Percentiles rank a stretch among this genome's conserved stretches.
Conservation (phyloP, 192 early-diverging fungal species). For the Podochytrium sp. region DNA sequence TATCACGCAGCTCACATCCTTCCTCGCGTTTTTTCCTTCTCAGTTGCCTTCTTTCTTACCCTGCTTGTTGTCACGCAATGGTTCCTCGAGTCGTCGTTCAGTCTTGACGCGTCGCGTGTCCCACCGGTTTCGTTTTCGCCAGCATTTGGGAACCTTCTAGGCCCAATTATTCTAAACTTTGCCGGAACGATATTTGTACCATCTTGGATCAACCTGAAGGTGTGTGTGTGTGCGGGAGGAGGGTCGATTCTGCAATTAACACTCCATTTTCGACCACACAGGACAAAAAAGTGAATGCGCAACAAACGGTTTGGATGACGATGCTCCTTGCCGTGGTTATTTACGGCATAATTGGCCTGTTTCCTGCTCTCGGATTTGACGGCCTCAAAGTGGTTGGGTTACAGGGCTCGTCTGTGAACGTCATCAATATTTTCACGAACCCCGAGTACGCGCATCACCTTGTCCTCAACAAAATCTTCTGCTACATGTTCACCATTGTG, state of each 20-base stretch:
- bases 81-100: constrained; percentile 36
- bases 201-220: constrained; percentile 65
- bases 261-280: constrained; percentile 19
- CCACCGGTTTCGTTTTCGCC: constrained; percentile 32
- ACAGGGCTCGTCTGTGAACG: background rate
- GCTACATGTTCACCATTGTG: constrained; percentile 50
- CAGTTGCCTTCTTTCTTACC: constrained; percentile 49
- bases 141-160: constrained; percentile 41
- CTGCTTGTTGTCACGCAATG: constrained; percentile 48
- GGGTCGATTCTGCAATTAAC: background rate
- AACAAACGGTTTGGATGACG: constrained; percentile 51
- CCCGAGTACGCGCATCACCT: constrained; percentile 20
- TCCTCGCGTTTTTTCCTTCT: background rate
- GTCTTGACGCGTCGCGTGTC: constrained; percentile 27
- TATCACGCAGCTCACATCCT: background rate
- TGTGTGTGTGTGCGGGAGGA: background rate
- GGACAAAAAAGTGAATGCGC: constrained; percentile 53
- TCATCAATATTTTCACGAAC: constrained; percentile 39
- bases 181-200: constrained; percentile 57
- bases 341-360: constrained; percentile 51
- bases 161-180: constrained; percentile 58
- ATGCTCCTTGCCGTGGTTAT: constrained; percentile 37
- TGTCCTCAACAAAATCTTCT: constrained; percentile 42
- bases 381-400: background rate
- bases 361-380: constrained; percentile 36